These are phyloP conservation scores for Porogramme epimiltina DNA, from an alignment of 1,284 basidiomycete species.

Conservation along the genomic window DNA sequence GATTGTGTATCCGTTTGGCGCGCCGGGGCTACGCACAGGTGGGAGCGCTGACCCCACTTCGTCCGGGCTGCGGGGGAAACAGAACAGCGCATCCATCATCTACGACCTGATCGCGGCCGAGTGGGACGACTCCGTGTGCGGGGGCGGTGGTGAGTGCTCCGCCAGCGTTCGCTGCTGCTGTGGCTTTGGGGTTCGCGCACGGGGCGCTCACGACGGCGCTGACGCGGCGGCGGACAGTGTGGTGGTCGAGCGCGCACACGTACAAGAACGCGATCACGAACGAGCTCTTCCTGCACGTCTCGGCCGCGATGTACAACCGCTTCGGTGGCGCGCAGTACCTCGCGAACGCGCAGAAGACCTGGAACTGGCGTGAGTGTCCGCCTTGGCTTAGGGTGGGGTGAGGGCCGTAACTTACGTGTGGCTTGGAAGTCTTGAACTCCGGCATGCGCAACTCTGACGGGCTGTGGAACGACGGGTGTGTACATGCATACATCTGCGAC, in stretches of 20 bases:
- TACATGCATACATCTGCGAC: too few relatives aligned
- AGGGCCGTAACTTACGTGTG: neutral
- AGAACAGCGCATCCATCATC: slow-evolving; percentile 45
- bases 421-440: slow-evolving; percentile 41
- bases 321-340: slow-evolving; percentile 41
- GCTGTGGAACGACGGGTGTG: slow-evolving; percentile 52
- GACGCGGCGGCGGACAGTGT: slow-evolving; percentile 36
- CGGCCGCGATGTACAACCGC: slow-evolving; percentile 47
- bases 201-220: neutral
- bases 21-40: too few relatives aligned
- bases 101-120: slow-evolving; percentile 50
- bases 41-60: neutral
- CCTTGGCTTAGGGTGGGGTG: too few relatives aligned
- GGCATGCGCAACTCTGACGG: slow-evolving; percentile 51
- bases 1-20: too few relatives aligned
- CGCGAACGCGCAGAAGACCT: slow-evolving; percentile 49
- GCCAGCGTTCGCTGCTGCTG: neutral
- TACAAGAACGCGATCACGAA: slow-evolving; percentile 65
- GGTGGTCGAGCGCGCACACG: slow-evolving; percentile 54
- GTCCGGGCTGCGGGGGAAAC: neutral
- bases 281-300: slow-evolving; percentile 52
- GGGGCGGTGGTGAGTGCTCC: slow-evolving; percentile 40
- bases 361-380: slow-evolving; percentile 46
- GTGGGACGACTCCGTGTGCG: slow-evolving; percentile 40
- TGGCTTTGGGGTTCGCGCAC: neutral